These are phyloP conservation scores for Ascoidea rubescens DNA, from an alignment of 805 yeast genomes.

Conservation along the genomic window DNA sequence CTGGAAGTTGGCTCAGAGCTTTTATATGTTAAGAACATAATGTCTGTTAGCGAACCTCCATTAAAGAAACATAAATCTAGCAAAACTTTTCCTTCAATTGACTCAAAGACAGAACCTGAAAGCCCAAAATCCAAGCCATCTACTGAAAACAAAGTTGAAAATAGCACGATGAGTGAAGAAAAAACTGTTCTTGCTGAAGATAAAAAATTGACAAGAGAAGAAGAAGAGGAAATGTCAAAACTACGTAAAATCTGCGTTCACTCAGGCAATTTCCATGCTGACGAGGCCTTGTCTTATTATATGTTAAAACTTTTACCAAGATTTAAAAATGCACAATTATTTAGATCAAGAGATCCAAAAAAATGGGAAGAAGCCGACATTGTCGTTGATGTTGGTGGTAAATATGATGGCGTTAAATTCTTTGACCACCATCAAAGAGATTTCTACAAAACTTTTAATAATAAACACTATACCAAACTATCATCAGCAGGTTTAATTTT, in stretches of 20 bases:
- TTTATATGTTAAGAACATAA: no score
- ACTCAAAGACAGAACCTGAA: no score
- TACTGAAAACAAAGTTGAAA: no score
- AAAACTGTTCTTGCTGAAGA: no score
- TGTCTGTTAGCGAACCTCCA: no score
- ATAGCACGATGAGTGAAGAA: no score
- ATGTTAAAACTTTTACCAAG: slow-evolving; percentile 64
- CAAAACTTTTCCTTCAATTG: no score
- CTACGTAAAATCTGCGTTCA: slow-evolving; percentile 23
- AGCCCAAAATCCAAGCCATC: no score
- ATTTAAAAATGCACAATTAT: slow-evolving; percentile 49
- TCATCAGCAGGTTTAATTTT: slow-evolving; percentile 90
- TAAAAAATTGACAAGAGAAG: not conserved
- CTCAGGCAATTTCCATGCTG: slow-evolving; percentile 93
- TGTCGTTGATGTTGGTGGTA: slow-evolving; percentile 89
- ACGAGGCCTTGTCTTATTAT: slow-evolving; percentile 87
- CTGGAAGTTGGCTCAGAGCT: no score
- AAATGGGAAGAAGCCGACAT: slow-evolving; percentile 82
- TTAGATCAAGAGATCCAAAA: slow-evolving; percentile 73
- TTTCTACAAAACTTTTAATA: slow-evolving; percentile 61
- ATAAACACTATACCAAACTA: slow-evolving; percentile 55
- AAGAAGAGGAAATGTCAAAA: not conserved
- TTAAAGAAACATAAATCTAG: no score
- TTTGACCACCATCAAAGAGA: slow-evolving; percentile 97
- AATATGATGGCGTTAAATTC: slow-evolving; percentile 72